phyloP scores from a whole-genome alignment of 2,329 filamentous ascomycete species.

The Fusarium lateritium region DNA sequence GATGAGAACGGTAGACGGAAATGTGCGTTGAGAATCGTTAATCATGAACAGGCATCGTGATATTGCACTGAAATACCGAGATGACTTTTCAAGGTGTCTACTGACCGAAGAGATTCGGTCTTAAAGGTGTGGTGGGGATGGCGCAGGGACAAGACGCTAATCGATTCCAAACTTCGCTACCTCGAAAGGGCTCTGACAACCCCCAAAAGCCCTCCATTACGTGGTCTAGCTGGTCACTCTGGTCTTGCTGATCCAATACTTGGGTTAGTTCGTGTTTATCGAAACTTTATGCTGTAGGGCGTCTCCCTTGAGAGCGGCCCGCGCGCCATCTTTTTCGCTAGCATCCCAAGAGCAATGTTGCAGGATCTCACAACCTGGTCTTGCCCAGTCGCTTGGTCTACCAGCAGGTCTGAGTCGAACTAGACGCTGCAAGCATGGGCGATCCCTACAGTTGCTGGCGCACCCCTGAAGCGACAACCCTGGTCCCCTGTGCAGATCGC shows the following conservation, averaged over 20 bases:
- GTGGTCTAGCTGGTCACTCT: constrained; percentile 2
- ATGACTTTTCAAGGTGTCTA: constrained; percentile 2
- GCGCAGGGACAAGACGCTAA: constrained; percentile 32
- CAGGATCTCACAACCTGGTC: constrained; percentile 37
- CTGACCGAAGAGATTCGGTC: constrained; percentile 37
- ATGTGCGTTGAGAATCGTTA: not conserved
- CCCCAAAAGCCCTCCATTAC: constrained; percentile 14
- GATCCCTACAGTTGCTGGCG: constrained; percentile 42
- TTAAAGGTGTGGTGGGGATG: constrained; percentile 25
- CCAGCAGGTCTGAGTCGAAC: constrained; percentile 22
- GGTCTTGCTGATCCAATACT: constrained; percentile 25
- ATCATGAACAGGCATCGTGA: constrained; percentile 5
- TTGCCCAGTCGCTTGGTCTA: constrained; percentile 26
- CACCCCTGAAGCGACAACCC: constrained; percentile 45
- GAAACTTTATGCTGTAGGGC: constrained; percentile 40
- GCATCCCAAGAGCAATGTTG: constrained; percentile 36
- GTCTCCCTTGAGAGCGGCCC: constrained; percentile 41
- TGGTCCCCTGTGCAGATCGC: constrained; percentile 49
- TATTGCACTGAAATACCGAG: constrained; percentile 3
- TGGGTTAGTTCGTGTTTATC: constrained; percentile 20
- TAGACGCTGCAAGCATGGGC: constrained; percentile 44
- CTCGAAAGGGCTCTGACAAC: constrained; percentile 30
- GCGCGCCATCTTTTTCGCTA: constrained; percentile 41
- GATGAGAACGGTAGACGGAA: not conserved
- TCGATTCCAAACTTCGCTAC: constrained; percentile 27